These are phyloP conservation scores for Neltuma alba DNA, from an alignment of 306 rosid genomes.

Conservation along the genomic window DNA sequence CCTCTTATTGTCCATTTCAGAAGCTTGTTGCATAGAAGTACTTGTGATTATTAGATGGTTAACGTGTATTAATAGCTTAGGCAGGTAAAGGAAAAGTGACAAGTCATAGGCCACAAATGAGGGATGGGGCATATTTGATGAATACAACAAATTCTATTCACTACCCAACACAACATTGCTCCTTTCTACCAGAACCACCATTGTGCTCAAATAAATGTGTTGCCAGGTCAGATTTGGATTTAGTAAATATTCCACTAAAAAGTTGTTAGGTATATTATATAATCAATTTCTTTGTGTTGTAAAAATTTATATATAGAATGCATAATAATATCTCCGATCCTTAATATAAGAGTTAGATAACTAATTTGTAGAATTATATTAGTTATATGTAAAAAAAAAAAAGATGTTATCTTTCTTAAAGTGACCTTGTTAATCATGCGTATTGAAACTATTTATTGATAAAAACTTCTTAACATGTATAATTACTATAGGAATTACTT, in stretches of 20 bases:
- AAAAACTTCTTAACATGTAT: too few species aligned
- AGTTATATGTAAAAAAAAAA: too few species aligned
- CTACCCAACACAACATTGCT: slow-evolving; percentile 27
- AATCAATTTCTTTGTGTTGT: too few species aligned
- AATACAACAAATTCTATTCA: slow-evolving; percentile 35
- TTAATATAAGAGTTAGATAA: too few species aligned
- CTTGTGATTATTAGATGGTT: background rate
- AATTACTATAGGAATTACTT: too few species aligned
- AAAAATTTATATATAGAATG: too few species aligned
- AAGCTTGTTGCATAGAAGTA: background rate
- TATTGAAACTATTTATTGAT: too few species aligned
- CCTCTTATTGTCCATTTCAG: background rate
- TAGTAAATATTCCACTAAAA: background rate
- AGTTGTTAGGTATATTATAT: background rate
- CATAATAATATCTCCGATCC: too few species aligned
- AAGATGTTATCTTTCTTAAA: too few species aligned
- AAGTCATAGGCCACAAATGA: slow-evolving; percentile 26
- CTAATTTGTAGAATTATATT: too few species aligned
- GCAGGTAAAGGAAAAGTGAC: slow-evolving; percentile 40
- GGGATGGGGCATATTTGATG: slow-evolving; percentile 23
- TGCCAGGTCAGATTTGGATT: background rate
- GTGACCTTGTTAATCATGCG: too few species aligned
- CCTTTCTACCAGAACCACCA: slow-evolving; percentile 27
- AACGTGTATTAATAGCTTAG: background rate
- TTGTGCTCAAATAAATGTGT: slow-evolving; percentile 33